Percentiles rank a stretch among this genome's conserved stretches.
Evolutionary conservation across 208 protist genomes (phyloP).

Genomic region (Angomonas deanei): DNA sequence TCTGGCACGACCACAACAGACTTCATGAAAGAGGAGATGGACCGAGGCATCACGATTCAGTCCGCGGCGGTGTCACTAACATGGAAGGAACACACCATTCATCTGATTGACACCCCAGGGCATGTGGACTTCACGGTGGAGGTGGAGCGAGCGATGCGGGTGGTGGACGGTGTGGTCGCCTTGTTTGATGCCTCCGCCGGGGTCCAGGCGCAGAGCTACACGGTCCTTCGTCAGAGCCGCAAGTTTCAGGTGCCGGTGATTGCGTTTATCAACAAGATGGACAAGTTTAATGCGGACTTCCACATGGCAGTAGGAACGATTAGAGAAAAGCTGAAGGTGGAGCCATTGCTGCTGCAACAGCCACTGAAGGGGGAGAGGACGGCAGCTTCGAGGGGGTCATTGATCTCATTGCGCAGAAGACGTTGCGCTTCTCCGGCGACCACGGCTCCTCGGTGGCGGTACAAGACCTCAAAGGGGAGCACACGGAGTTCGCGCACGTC

Average conservation of each 20-base stretch:
- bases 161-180: conserved; percentile 95
- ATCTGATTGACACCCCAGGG: conserved; percentile 96
- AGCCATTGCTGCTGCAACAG: conserved; percentile 87
- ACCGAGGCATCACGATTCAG: conserved; percentile 96
- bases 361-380: conserved; percentile 72
- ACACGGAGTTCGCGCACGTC: conserved; percentile 36
- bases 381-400: conserved; percentile 78
- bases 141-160: conserved; percentile 94
- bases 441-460: conserved; percentile 41
- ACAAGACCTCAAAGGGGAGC: conserved; percentile 2
- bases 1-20: conserved; percentile 95
- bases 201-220: conserved; percentile 92
- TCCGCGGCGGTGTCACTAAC: conserved; percentile 90
- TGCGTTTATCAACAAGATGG: conserved; percentile 96
- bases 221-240: conserved; percentile 82
- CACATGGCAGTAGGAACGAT: conserved; percentile 66
- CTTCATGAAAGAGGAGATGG: conserved; percentile 95
- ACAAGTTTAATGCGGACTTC: conserved; percentile 91
- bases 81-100: conserved; percentile 84
- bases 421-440: conserved; percentile 53
- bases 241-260: conserved; percentile 83
- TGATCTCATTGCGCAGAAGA: conserved; percentile 78
- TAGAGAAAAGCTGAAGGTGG: conserved; percentile 64
- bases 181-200: conserved; percentile 95
- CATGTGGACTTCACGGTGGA: conserved; percentile 97